phyloP scores from a whole-genome alignment of 208 protist genomes.

The Blastocrithidia nonstop region DNA sequence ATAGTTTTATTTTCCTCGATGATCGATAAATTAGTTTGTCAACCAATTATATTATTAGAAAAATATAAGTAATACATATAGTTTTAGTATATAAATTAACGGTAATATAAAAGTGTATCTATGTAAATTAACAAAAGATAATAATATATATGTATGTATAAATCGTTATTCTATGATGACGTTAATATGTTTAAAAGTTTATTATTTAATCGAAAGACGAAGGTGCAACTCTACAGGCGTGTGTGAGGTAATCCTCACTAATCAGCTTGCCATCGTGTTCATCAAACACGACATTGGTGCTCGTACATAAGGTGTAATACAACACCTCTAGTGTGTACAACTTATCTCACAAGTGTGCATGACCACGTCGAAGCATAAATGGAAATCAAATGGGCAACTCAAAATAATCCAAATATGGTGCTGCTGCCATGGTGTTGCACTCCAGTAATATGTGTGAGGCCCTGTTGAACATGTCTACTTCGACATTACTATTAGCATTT shows the following conservation, averaged over 20 bases:
- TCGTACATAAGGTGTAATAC: conserved; percentile 39
- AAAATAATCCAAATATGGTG: conserved; percentile 11
- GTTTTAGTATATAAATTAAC: no score
- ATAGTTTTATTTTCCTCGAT: no score
- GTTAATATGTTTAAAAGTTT: no score
- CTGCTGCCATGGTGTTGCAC: conserved; percentile 18
- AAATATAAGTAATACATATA: no score
- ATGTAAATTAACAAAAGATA: no score
- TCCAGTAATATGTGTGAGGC: conserved; percentile 52
- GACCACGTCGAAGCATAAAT: conserved; percentile 7
- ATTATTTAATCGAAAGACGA: no score
- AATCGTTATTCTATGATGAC: no score
- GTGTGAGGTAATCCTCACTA: conserved; percentile 11
- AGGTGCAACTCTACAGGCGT: conserved; percentile 28
- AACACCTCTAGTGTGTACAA: conserved; percentile 63
- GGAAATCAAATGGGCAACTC: conserved; percentile 36
- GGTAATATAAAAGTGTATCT: no score
- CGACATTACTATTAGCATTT: conserved; percentile 7
- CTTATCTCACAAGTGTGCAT: conserved; percentile 9
- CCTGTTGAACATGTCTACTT: background rate
- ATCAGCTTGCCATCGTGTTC: conserved; percentile 11
- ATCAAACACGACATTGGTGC: conserved; percentile 21
- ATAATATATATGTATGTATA: no score
- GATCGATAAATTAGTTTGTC: no score
- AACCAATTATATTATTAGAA: no score